Evolutionary conservation across 1,139 yeast genomes (phyloP), one percentile per base, ranked within the genome.

Genomic region (Tardiomyces depauwii): DNA sequence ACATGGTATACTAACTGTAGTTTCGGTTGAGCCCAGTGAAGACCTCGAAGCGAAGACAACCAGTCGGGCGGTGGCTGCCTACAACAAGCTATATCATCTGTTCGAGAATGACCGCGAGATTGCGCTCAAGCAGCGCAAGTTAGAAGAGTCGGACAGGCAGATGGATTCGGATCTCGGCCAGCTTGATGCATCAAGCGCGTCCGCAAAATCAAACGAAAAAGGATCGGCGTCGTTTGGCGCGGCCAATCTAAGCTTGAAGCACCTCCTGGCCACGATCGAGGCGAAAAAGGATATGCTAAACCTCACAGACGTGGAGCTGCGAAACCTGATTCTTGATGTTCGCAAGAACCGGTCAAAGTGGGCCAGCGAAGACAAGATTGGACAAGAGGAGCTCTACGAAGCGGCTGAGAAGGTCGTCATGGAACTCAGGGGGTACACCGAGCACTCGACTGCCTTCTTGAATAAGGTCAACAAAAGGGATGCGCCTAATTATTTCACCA

Each of bases 351-450:
- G 97, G 53, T 94, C 97, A 0, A 91, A 93, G 64, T 93, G 98
- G 99, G 95, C 80, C 6, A 86, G 86, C 50, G 96, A 91, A 60
- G 96, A 89, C 49, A 74, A 86, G 51, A 80, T 91, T 40, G 98
- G 98, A 2, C 99, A 93, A 63, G 99, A 93, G 61, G 99, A 93
- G 61, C 72, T 93, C 16, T 93, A 91, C 59, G 98, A 93, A 56
- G 96, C 96, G 0, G 91, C 96, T 57, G 98, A 93, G 58, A 89
- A 87, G 59, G 98, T 91, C 1, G 91, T 89, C 0, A 68, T 81
- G 51, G 98, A 93, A 57, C 69, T 93, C 40, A 74, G 98, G 58
- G 87, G 93, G 11, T 87, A 83, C 55, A 91, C 98, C 0, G 97
- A 91, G 59, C 97, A 91, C 64, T 89, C 97, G 0, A 88, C 97